These are phyloP conservation scores for Lasiosphaeris hirsuta DNA, from an alignment of 495 filamentous ascomycete species.

Conservation along the genomic window DNA sequence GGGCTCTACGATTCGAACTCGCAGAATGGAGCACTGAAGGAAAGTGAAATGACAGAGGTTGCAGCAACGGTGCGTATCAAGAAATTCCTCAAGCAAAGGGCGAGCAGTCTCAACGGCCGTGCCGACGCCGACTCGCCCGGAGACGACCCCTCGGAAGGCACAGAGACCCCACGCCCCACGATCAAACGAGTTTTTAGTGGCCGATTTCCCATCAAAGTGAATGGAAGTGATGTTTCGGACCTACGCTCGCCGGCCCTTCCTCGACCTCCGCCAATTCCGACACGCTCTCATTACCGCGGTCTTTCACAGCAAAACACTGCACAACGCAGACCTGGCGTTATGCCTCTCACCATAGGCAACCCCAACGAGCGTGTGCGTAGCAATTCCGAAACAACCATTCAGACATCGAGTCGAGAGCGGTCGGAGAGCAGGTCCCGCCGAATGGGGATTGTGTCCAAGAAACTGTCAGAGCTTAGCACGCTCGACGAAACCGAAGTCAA, in stretches of 20 bases:
- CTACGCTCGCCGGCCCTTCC: conserved; percentile 62
- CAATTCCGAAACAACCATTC: conserved; percentile 80
- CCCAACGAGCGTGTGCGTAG: conserved; percentile 79
- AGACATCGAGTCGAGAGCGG: conserved; percentile 45
- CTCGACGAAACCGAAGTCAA: conserved; percentile 67
- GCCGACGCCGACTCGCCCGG: conserved; percentile 59
- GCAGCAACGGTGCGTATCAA: conserved; percentile 71
- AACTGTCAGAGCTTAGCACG: conserved; percentile 68
- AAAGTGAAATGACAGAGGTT: conserved; percentile 58
- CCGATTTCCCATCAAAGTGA: conserved; percentile 80
- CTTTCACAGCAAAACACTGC: conserved; percentile 67
- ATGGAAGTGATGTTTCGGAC: conserved; percentile 53
- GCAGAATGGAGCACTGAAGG: conserved; percentile 43
- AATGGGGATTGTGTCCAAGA: conserved; percentile 81
- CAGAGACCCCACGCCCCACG: conserved; percentile 69
- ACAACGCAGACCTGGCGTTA: conserved; percentile 63
- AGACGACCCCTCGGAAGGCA: conserved; percentile 62
- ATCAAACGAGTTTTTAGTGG: conserved; percentile 70
- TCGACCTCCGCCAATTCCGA: conserved; percentile 68
- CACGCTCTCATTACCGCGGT: conserved; percentile 73
- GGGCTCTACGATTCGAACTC: conserved; percentile 45
- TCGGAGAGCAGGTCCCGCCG: conserved; percentile 56
- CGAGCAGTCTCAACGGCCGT: conserved; percentile 43
- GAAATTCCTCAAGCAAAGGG: conserved; percentile 64
- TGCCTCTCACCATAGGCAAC: conserved; percentile 65